phyloP scores from a whole-genome alignment of 2,329 filamentous ascomycete genomes.

The Fusarium acutatum region DNA sequence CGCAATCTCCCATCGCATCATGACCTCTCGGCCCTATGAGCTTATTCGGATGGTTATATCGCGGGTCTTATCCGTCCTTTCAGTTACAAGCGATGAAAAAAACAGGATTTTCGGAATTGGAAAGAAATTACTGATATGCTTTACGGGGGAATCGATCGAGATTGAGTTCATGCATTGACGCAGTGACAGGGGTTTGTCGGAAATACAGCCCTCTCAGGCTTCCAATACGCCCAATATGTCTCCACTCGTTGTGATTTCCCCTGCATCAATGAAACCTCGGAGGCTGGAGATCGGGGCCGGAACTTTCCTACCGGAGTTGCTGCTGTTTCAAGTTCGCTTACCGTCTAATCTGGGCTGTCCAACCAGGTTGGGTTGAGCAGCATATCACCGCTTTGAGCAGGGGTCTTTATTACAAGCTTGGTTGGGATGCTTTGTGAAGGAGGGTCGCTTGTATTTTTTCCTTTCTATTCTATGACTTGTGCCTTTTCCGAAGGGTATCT shows the following conservation, averaged over 20 bases:
- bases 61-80: neutral
- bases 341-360: neutral
- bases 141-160: slow-evolving; percentile 6
- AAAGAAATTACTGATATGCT: slow-evolving; percentile 6
- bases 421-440: neutral
- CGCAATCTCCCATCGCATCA: neutral
- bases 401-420: neutral
- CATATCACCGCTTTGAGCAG: neutral
- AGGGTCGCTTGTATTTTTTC: neutral
- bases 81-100: neutral
- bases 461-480: neutral
- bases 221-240: neutral
- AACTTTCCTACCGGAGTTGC: neutral
- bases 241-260: slow-evolving; percentile 6
- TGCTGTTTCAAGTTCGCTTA: slow-evolving; percentile 14
- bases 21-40: neutral
- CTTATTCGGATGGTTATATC: slow-evolving; percentile 5
- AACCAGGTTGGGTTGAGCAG: neutral
- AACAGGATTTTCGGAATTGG: neutral
- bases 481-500: neutral
- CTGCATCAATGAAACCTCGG: slow-evolving; percentile 15
- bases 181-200: neutral
- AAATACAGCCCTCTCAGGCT: neutral
- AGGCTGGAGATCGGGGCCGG: neutral
- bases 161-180: slow-evolving; percentile 18